Base-by-base conservation (phyloP, 371 early-diverging fungal genomes). In the Actinomortierella ambigua region DNA sequence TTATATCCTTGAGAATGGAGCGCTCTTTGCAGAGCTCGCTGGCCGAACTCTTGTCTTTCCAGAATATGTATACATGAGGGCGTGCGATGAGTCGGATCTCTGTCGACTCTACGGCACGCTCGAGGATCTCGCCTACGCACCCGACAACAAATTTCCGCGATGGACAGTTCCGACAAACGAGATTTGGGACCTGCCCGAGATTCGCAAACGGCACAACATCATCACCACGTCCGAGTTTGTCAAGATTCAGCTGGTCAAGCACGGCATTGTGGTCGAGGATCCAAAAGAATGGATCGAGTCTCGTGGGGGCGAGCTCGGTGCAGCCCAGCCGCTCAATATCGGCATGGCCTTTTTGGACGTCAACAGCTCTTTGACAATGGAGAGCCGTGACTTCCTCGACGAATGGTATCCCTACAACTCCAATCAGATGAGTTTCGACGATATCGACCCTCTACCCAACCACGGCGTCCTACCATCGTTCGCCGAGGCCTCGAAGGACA, bases 201-300 rank as follows among this genome's bases (percentile, higher is more conserved):
- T 50, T 24, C 29, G 50, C 22, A 50, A 50, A 28, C 24, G 27
- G 27, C 17, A 27, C 27, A 50, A 50, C 26, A 28, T 50, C 9
- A 24, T 50, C 27, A 50, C 50, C 28, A 27, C 50, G 29, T 14
- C 15, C 26, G 50, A 50, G 27, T 50, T 50, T 27, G 28, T 27
- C 17, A 24, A 28, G 28, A 28, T 50, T 28, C 24, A 27, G 50
- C 11, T 50, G 50, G 50, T 50, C 26, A 50, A 50, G 26, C 29
- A 50, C 2, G 50, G 50, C 26, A 2, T 50, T 27, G n/a, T 50
- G 17, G 50, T 50, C 11, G 50, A 50, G 26, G 50, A 50, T 14
- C 50, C 50, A 20, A 28, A 50, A 13, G 27, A 50, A 27, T 50
- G 50, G 50, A 26, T 50, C n/a, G 50, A 24, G 15, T 23, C 29